phyloP scores from a whole-genome alignment of 805 yeast genomes.

The Starmerella vaccinii region DNA sequence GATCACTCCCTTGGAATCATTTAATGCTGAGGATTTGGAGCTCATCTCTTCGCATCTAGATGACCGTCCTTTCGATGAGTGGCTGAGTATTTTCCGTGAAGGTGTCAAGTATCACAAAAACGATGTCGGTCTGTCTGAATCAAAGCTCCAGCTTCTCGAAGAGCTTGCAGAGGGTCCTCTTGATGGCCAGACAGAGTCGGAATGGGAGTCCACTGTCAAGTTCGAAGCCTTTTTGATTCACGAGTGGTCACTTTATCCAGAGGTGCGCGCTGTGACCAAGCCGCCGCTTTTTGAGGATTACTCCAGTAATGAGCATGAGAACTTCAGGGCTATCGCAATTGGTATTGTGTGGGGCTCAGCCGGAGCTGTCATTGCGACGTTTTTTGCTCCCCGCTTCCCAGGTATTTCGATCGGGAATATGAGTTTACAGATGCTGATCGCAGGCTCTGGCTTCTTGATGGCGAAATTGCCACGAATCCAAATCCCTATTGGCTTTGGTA shows the following conservation, averaged over 20 bases:
- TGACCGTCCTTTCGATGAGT: constrained; percentile 32
- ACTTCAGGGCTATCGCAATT: constrained; percentile 42
- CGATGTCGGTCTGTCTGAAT: constrained; percentile 41
- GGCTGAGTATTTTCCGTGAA: constrained; percentile 35
- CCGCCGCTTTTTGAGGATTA: constrained; percentile 38
- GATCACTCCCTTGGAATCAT: not conserved
- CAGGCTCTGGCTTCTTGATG: constrained; percentile 45
- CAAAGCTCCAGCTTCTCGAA: constrained; percentile 32
- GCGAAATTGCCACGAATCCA: constrained; percentile 22
- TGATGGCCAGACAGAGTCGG: constrained; percentile 20
- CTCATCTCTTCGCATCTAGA: constrained; percentile 14
- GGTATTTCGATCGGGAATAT: constrained; percentile 43
- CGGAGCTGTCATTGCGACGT: constrained; percentile 47
- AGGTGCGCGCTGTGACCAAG: constrained; percentile 47
- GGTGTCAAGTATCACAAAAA: constrained; percentile 36
- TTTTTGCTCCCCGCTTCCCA: constrained; percentile 50
- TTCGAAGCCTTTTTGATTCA: constrained; percentile 37
- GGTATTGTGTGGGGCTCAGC: constrained; percentile 43
- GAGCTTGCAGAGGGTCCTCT: constrained; percentile 23
- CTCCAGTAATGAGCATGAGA: constrained; percentile 37
- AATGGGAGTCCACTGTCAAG: constrained; percentile 22
- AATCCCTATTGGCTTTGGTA: constrained; percentile 8
- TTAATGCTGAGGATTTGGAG: constrained; percentile 14
- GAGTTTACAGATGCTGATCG: constrained; percentile 50
- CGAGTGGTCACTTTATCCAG: constrained; percentile 49